Evolutionary conservation across 73 alveolate species (phyloP).

Genomic region (Stentor coeruleus): DNA sequence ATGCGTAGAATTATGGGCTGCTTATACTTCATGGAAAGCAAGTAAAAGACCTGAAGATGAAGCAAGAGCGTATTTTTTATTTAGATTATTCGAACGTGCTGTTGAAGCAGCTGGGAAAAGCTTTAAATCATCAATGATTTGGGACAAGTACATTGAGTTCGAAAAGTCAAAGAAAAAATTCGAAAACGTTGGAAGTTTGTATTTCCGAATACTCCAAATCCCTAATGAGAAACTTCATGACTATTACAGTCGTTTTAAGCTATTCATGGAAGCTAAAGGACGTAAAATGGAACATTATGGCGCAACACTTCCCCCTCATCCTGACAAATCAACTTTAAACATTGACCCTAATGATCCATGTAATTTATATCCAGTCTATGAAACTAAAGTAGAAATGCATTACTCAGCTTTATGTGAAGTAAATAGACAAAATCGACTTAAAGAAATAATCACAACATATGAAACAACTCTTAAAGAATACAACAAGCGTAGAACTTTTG

Average conservation of each 20-base stretch:
- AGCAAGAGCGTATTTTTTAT: slow-evolving; percentile 19
- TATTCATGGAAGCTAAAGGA: slow-evolving; percentile 28
- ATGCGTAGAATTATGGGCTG: slow-evolving; percentile 18
- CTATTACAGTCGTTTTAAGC: slow-evolving; percentile 2
- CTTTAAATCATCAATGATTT: not conserved
- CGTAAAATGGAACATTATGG: slow-evolving; percentile 30
- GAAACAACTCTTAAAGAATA: slow-evolving; percentile 15
- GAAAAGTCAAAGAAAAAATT: slow-evolving; percentile 8
- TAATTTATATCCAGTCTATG: not conserved
- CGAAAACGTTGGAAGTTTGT: slow-evolving; percentile 27
- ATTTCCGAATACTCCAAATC: slow-evolving; percentile 9
- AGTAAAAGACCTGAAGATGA: slow-evolving; percentile 8
- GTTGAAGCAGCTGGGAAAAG: slow-evolving; percentile 14
- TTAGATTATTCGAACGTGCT: slow-evolving; percentile 28
- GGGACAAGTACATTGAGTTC: slow-evolving; percentile 28
- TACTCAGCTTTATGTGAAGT: slow-evolving; percentile 25
- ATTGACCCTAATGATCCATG: slow-evolving; percentile 21
- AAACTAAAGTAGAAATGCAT: slow-evolving; percentile 22
- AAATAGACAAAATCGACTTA: not conserved
- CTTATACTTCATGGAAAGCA: slow-evolving; percentile 22
- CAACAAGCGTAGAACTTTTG: slow-evolving; percentile 21
- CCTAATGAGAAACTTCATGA: slow-evolving; percentile 28
- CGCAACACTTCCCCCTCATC: slow-evolving; percentile 18
- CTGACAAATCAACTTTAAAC: not conserved
- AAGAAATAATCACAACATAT: slow-evolving; percentile 20